Evolutionary conservation across 2,329 filamentous ascomycete genomes (phyloP).

Genomic region (Ceratocystis destructans): DNA sequence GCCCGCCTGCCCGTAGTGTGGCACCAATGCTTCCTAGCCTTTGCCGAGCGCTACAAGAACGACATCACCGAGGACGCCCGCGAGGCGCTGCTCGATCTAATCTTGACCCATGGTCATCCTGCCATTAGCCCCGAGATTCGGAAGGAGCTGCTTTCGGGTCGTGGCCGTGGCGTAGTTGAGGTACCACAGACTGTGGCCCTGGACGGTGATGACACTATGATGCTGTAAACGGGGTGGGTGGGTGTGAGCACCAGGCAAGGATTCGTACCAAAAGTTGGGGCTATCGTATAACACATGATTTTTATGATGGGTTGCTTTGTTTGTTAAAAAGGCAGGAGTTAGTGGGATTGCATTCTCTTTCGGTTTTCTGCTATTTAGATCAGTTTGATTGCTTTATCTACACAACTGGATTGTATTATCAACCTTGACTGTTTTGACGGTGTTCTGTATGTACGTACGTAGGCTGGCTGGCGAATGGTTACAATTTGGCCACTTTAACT

Average conservation of each 20-base stretch:
- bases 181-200: conserved; percentile 34
- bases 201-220: conserved; percentile 86
- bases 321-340: conserved; percentile 18
- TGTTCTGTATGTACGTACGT: not conserved
- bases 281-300: conserved; percentile 17
- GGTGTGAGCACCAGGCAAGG: not conserved
- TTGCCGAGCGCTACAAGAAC: conserved; percentile 87
- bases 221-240: conserved; percentile 26
- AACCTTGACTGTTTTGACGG: not conserved
- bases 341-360: conserved; percentile 11
- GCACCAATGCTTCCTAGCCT: conserved; percentile 86
- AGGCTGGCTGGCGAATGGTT: not conserved
- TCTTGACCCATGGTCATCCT: conserved; percentile 72
- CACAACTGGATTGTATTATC: not conserved
- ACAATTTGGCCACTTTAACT: too few relatives aligned
- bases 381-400: conserved; percentile 7
- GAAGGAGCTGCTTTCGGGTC: conserved; percentile 73
- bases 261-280: conserved; percentile 16
- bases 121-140: conserved; percentile 84
- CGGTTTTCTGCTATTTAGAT: conserved; percentile 10
- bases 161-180: conserved; percentile 60
- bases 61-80: conserved; percentile 93
- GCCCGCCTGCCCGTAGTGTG: conserved; percentile 77
- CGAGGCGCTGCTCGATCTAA: conserved; percentile 75
- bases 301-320: conserved; percentile 19